These are phyloP conservation scores for Candolleomyces aberdarensis DNA, from an alignment of 768 basidiomycete genomes.

Conservation along the genomic window DNA sequence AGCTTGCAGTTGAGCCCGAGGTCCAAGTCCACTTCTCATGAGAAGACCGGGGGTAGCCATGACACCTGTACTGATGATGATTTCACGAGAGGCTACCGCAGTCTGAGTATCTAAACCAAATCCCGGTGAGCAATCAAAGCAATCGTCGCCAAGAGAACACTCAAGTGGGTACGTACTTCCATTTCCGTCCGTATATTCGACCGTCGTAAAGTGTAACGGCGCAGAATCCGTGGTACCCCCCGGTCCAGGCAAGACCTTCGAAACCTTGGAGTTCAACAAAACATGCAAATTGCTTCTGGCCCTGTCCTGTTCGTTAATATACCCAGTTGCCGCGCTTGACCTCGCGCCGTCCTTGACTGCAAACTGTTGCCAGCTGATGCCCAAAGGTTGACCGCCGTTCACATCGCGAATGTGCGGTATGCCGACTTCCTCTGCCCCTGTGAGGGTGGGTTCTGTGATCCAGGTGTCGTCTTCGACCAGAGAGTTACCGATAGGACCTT, in stretches of 20 bases:
- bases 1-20: constrained; percentile 16
- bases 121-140: background rate
- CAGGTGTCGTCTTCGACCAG: constrained; percentile 21
- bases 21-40: constrained; percentile 32
- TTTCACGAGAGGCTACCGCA: constrained; percentile 26
- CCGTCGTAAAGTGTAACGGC: constrained; percentile 16
- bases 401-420: constrained; percentile 4
- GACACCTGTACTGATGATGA: constrained; percentile 35
- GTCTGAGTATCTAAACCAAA: background rate
- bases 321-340: constrained; percentile 26
- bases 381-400: constrained; percentile 2
- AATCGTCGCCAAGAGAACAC: background rate
- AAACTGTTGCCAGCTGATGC: constrained; percentile 9
- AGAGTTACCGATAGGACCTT: constrained; percentile 26
- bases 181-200: constrained; percentile 15
- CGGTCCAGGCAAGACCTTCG: constrained; percentile 18
- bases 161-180: background rate
- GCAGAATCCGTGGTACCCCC: constrained; percentile 1
- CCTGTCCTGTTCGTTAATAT: constrained; percentile 20
- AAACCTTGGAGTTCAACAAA: constrained; percentile 23
- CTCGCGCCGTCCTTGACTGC: background rate
- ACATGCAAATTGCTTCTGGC: constrained; percentile 27
- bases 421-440: constrained; percentile 17
- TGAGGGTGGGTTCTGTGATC: constrained; percentile 28
- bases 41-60: constrained; percentile 33